Conservation (phyloP, 257 asterid species). For the Scutellaria barbata region DNA sequence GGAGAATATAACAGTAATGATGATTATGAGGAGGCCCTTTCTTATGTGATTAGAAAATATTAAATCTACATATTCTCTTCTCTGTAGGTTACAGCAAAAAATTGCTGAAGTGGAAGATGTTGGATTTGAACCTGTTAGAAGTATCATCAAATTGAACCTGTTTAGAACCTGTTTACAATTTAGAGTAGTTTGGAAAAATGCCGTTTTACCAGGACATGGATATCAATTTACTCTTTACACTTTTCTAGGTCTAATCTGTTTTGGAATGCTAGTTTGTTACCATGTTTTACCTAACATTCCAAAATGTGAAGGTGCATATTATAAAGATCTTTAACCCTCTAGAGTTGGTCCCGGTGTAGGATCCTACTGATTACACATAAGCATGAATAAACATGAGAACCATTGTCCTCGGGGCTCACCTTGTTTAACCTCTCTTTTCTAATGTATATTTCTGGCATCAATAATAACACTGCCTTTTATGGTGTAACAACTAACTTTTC, state of each 20-base stretch:
- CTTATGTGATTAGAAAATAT: background rate
- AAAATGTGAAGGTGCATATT: background rate
- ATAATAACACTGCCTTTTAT: background rate
- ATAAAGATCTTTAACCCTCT: background rate
- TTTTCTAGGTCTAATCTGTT: background rate
- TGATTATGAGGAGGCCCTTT: background rate
- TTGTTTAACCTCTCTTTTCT: background rate
- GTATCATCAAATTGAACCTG: background rate
- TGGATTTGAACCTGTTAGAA: background rate
- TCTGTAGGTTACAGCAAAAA: background rate
- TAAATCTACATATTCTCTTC: background rate
- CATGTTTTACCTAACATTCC: background rate
- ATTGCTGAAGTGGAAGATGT: background rate
- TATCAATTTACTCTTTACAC: constrained; percentile 7
- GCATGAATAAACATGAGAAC: background rate
- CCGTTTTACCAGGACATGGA: background rate
- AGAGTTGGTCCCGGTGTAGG: background rate
- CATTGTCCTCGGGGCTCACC: background rate
- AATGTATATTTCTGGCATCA: background rate
- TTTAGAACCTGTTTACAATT: too few relatives aligned
- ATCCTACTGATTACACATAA: background rate
- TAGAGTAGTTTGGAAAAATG: background rate
- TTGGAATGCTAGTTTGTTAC: background rate
- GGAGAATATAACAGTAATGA: background rate
- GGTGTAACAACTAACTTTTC: background rate